Evolutionary conservation across 441 rosid genomes (phyloP), one percentile per base, ranked within the genome.

Genomic region (Erodium moschatum): DNA sequence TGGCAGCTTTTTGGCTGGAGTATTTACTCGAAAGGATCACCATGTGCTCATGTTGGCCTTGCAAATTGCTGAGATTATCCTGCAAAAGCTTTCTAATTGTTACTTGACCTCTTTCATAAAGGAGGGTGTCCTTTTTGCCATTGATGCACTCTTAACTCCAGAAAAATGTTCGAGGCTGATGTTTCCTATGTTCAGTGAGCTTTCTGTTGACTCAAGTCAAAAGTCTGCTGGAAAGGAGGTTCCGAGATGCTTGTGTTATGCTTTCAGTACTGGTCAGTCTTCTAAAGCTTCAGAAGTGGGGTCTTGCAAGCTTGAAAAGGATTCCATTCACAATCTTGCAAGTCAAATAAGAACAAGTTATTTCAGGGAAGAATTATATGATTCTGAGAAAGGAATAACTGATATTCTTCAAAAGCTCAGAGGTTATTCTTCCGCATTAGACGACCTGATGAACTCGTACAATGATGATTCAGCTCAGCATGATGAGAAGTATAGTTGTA

Each of bases 1-100:
- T 74, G 77, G 75, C 88, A 95, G 99, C 75, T 93, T 95, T 74
- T 78, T 95, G 85, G 96, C 96, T 69, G 97, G 96, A 4, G 89
- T 91, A 65, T 80, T 90, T 75, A 83, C 92, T 64, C 84, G 96
- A 79, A 90, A 90, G 84, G 97, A 95, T 82, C 82, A 81, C 64
- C 99, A 95, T 77, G 82, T 91, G 64, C 74, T 91, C 67, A 78
- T 88, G 69, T 81, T 87, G 74, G 92, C 93, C 33, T 82, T 95
- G 54, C 84, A 85, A 78, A 84, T 91, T 74, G 81, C 87, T 27
- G 93, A 95, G 74, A 85, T 79, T 68, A 79, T 87, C 72, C 84
- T 95, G 73, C 86, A 83, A 79, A 95, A 90, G 86, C 82, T 75
- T 74, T 77, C 88, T 66, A 86, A 85, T 78, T 77, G 75, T 48